These are phyloP conservation scores for Melanopsichium pennsylvanicum DNA, from an alignment of 1,284 basidiomycete species.

Conservation along the genomic window DNA sequence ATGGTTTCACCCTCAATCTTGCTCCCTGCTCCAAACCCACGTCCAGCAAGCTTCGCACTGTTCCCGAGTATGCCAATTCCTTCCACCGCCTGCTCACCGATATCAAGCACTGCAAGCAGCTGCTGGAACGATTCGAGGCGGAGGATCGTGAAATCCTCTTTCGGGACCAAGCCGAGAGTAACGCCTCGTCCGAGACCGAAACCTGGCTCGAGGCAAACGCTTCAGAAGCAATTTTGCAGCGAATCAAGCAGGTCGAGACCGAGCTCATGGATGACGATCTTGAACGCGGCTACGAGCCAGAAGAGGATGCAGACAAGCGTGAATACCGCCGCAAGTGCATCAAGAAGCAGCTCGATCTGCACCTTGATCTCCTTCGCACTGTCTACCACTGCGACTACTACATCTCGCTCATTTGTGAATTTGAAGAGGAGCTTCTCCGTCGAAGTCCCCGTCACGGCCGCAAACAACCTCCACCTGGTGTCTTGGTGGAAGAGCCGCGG, in stretches of 20 bases:
- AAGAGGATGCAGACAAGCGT: constrained; percentile 27
- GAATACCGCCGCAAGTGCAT: constrained; percentile 38
- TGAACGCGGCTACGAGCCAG: constrained; percentile 27
- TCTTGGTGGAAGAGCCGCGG: constrained; percentile 30
- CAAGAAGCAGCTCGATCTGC: constrained; percentile 58
- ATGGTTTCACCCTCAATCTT: constrained; percentile 52
- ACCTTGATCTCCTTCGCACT: constrained; percentile 55
- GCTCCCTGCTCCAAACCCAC: constrained; percentile 50
- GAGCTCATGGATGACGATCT: constrained; percentile 28
- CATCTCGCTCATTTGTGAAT: constrained; percentile 57
- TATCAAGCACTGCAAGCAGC: constrained; percentile 46
- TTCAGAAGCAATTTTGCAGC: constrained; percentile 36
- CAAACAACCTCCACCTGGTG: constrained; percentile 33
- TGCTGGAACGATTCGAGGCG: constrained; percentile 42
- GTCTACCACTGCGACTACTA: constrained; percentile 64
- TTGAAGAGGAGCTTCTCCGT: constrained; percentile 59
- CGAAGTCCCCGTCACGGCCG: constrained; percentile 47
- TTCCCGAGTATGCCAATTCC: constrained; percentile 53
- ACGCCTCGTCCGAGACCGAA: constrained; percentile 7
- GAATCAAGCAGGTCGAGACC: constrained; percentile 19
- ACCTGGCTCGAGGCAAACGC: constrained; percentile 37
- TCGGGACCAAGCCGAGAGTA: constrained; percentile 10
- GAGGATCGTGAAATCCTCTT: constrained; percentile 54
- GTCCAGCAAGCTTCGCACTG: constrained; percentile 50
- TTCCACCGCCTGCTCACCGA: constrained; percentile 51